These are phyloP conservation scores for Magnusiomyces clavatus DNA, from an alignment of 1,139 yeast genomes.

Conservation along the genomic window DNA sequence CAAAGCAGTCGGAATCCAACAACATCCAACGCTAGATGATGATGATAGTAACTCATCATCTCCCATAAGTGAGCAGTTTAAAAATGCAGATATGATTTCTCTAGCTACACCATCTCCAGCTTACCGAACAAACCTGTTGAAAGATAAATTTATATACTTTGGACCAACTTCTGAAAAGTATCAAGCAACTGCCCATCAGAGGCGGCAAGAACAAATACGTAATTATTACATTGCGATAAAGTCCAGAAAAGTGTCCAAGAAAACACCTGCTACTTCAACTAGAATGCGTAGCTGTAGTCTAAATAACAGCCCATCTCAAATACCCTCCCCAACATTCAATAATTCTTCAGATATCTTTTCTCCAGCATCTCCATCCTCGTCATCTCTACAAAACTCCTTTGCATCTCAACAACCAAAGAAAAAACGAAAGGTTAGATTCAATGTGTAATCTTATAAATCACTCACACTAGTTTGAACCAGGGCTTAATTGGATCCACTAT, in stretches of 20 bases:
- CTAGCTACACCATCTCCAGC: too few relatives aligned
- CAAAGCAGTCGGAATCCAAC: too few relatives aligned
- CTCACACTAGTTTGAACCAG: too few relatives aligned
- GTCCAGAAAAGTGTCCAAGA: conserved; percentile 2
- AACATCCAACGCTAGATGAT: too few relatives aligned
- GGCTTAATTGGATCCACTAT: too few relatives aligned
- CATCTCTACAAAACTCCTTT: not conserved
- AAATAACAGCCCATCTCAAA: not conserved
- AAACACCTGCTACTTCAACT: not conserved
- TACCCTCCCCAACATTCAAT: not conserved
- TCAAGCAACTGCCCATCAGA: conserved; percentile 1
- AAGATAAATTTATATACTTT: conserved; percentile 2
- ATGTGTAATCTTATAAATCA: too few relatives aligned
- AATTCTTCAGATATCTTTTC: not conserved
- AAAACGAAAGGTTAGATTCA: conserved; percentile 3
- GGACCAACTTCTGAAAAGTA: conserved; percentile 4
- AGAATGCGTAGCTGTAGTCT: conserved; percentile 1
- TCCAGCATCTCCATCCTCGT: not conserved
- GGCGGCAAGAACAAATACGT: conserved; percentile 4
- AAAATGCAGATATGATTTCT: too few relatives aligned
- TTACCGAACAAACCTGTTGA: conserved; percentile 1
- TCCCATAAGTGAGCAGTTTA: too few relatives aligned
- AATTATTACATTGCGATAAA: not conserved
- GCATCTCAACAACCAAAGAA: not conserved
- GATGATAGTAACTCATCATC: too few relatives aligned